Evolutionary conservation across 148 eudicot genomes (phyloP).

Genomic region (Silene conica): DNA sequence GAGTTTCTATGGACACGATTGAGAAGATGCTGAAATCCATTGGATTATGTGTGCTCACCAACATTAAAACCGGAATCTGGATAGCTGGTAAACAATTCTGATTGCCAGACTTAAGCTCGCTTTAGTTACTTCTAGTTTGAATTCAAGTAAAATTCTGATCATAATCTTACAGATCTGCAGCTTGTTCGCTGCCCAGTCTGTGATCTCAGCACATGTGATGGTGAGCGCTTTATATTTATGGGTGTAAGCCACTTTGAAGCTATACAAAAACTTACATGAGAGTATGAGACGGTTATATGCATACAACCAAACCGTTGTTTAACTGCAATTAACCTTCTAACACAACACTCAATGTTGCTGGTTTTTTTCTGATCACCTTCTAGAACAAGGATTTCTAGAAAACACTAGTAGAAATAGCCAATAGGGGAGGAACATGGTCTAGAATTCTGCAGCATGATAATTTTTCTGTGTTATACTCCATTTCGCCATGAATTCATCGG

Average conservation of each 20-base stretch:
- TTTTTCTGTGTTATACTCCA: neutral
- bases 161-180: constrained; percentile 68
- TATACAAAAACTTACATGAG: too few relatives aligned
- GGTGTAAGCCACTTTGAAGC: neutral
- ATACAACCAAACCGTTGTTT: too few relatives aligned
- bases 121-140: neutral
- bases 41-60: constrained; percentile 59
- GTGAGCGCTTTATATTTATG: constrained; percentile 36
- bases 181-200: constrained; percentile 95
- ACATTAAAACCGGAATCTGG: constrained; percentile 88
- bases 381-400: too few relatives aligned
- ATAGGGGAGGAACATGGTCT: too few relatives aligned
- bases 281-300: too few relatives aligned
- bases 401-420: too few relatives aligned
- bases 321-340: too few relatives aligned
- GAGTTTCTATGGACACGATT: constrained; percentile 26
- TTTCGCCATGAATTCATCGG: neutral
- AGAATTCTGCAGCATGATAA: too few relatives aligned
- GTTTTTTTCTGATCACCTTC: too few relatives aligned
- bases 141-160: neutral
- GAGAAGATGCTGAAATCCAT: constrained; percentile 43
- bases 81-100: constrained; percentile 55
- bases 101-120: neutral
- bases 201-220: constrained; percentile 86
- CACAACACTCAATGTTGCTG: too few relatives aligned